These are phyloP conservation scores for Bryum argenteum DNA, from an alignment of 225 moss, liverwort and hornwort genomes.

Conservation along the genomic window DNA sequence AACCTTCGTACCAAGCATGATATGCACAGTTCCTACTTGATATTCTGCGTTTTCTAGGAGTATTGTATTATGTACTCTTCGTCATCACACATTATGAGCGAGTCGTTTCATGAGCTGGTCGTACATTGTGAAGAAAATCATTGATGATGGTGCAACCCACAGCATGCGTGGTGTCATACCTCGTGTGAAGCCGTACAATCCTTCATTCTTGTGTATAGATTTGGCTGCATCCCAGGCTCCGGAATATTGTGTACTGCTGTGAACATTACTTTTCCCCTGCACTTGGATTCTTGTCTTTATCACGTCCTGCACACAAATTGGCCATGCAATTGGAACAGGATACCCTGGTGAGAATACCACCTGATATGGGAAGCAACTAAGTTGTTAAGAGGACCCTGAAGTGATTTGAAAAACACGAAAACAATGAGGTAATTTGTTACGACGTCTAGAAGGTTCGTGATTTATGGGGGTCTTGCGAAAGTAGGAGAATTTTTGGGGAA, in stretches of 20 bases:
- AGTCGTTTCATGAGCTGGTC: conserved; percentile 68
- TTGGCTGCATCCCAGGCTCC: conserved; percentile 64
- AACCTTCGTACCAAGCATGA: too few species aligned
- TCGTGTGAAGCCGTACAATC: conserved; percentile 56
- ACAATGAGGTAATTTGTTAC: background rate
- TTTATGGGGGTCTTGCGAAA: background rate
- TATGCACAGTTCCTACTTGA: too few species aligned
- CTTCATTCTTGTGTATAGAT: conserved; percentile 56
- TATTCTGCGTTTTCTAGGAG: too few species aligned
- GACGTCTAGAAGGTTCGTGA: too few species aligned
- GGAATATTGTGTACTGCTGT: conserved; percentile 48
- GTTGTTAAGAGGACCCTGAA: background rate
- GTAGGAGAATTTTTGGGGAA: background rate
- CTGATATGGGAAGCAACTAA: too few species aligned
- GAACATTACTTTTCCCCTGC: conserved; percentile 67
- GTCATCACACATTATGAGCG: background rate
- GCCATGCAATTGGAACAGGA: too few species aligned
- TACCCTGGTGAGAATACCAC: too few species aligned
- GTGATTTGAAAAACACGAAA: background rate
- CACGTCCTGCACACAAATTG: conserved; percentile 55
- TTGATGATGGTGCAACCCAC: conserved; percentile 77
- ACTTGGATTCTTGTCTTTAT: conserved; percentile 75
- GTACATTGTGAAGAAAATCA: conserved; percentile 68
- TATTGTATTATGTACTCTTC: too few species aligned
- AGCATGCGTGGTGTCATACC: conserved; percentile 74